Base-by-base conservation (phyloP, 345 rosid genomes). In the Salix dunnii region DNA sequence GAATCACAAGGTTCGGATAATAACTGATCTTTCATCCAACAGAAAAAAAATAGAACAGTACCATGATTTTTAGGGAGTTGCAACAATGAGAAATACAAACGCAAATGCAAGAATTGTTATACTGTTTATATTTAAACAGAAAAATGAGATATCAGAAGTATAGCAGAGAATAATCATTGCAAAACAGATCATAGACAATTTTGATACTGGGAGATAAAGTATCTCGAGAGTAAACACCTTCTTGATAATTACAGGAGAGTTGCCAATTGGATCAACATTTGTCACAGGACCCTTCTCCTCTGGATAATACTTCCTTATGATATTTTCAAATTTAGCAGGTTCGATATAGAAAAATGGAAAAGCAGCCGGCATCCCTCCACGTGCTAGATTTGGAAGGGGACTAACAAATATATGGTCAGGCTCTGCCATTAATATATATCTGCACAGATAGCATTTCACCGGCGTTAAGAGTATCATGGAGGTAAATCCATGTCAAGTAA, bases 281-380 rank as follows among this genome's bases (percentile, higher is more conserved):
- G 86, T 82, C 28, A 90, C 82, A 23, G 90, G 94, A 70, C 97
- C 97, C 82, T 81, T 86, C 72, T 88, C 92, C 75, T 81, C 51
- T 1, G 97, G 97, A 77, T 86, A 91, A 77, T 66, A 90, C 82
- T 90, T 91, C 74, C 94, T 82, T 62, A 91, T 80, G 55, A 89
- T 71, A 48, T 77, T 72, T 81, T 81, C 81, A 33, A 87, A 72
- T 16, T 84, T 85, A 64, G 84, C 67, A 3, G 97, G 97, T 77
- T 88, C 89, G 65, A 94, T 92, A 83, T 94, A 94, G 89, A 91
- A 92, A 81, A 94, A 94, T 11, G 94, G 97, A 77, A 89, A 94
- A 64, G 90, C 97, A 13, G 92, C 98, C 31, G 97, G 97, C 72
- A 73, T 75, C 48, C 82, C 88, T 72, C 87, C 91, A 74, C 68